These are phyloP conservation scores for Candida manassasensis DNA, from an alignment of 805 yeast species.

Conservation along the genomic window DNA sequence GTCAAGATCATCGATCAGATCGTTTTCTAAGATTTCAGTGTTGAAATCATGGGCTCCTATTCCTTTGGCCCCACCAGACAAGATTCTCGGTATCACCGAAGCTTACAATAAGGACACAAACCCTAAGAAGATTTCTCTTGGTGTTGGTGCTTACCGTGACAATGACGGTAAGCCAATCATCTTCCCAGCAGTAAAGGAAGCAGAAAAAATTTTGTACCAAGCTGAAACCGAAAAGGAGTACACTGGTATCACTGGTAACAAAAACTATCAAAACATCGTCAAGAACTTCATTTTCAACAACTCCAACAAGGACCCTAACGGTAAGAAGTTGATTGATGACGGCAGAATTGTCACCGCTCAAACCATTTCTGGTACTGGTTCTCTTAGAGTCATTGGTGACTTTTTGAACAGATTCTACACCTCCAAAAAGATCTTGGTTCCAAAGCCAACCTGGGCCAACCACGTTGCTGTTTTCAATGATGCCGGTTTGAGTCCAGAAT, in stretches of 20 bases:
- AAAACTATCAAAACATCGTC: constrained; percentile 61
- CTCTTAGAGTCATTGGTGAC: constrained; percentile 79
- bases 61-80: constrained; percentile 72
- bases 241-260: constrained; percentile 79
- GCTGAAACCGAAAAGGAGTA: constrained; percentile 71
- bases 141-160: constrained; percentile 94
- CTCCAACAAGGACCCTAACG: constrained; percentile 45
- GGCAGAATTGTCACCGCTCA: constrained; percentile 78
- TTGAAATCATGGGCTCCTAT: constrained; percentile 28
- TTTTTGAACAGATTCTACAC: constrained; percentile 61
- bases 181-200: constrained; percentile 67
- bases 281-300: constrained; percentile 68
- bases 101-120: constrained; percentile 64
- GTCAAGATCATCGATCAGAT: constrained; percentile 7
- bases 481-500: constrained; percentile 60
- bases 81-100: constrained; percentile 75
- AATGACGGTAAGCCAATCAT: constrained; percentile 84
- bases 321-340: constrained; percentile 50
- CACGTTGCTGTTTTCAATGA: constrained; percentile 75
- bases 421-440: constrained; percentile 57
- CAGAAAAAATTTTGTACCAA: constrained; percentile 50
- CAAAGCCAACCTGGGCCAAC: constrained; percentile 94
- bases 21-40: constrained; percentile 8
- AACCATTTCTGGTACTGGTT: constrained; percentile 94
- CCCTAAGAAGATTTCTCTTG: constrained; percentile 56